These are phyloP conservation scores for Cutaneotrichosporon sp. DNA, from an alignment of 1,284 basidiomycete genomes.

Conservation along the genomic window DNA sequence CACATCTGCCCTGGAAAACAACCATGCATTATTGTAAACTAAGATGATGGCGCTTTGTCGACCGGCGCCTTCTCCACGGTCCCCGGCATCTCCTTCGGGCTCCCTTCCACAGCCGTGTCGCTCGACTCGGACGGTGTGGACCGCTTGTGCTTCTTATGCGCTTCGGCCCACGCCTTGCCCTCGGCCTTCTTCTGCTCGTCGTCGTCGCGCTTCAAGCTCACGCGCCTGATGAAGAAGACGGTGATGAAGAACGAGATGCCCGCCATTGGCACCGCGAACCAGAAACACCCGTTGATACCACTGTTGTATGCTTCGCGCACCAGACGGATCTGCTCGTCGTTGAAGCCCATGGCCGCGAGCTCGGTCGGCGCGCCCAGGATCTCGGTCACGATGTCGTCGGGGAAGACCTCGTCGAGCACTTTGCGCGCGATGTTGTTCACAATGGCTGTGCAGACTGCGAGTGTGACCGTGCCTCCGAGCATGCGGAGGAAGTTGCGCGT, in stretches of 20 bases:
- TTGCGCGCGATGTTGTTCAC: constrained; percentile 37
- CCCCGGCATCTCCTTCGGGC: background rate
- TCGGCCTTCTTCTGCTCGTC: constrained; percentile 35
- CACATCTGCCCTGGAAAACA: no score
- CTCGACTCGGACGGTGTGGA: background rate
- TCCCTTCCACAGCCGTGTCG: background rate
- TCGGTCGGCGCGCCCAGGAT: constrained; percentile 36
- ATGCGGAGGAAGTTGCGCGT: constrained; percentile 41
- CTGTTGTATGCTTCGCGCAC: constrained; percentile 31
- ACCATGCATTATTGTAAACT: background rate
- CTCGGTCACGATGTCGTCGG: background rate
- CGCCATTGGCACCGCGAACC: constrained; percentile 34
- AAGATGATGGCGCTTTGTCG: background rate
- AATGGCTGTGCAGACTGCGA: constrained; percentile 32
- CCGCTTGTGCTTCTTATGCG: constrained; percentile 25
- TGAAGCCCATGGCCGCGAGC: constrained; percentile 23
- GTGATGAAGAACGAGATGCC: constrained; percentile 37
- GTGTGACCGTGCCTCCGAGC: constrained; percentile 32
- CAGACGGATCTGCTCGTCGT: constrained; percentile 14
- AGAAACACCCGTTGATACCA: constrained; percentile 38
- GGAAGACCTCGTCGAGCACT: constrained; percentile 9
- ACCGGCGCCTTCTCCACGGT: background rate
- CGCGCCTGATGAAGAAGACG: constrained; percentile 36
- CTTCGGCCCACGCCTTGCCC: constrained; percentile 32
- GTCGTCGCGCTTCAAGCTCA: constrained; percentile 35